Evolutionary conservation across 306 rosid genomes (phyloP), one percentile per base, ranked within the genome.

Genomic region (Dalbergia cultrata): DNA sequence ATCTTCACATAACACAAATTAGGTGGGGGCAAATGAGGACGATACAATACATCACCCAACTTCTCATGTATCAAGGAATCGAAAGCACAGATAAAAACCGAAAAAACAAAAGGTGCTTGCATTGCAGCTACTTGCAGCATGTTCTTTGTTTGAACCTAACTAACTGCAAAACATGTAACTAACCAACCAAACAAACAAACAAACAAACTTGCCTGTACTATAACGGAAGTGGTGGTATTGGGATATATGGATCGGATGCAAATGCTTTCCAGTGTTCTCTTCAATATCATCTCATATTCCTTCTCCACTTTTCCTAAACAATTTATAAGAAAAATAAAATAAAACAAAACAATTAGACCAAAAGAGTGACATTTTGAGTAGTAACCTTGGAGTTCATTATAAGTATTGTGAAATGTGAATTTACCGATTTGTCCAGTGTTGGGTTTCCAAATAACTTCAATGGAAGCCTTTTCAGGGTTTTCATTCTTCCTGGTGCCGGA

Each of bases 371-470:
- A 56, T 39, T 77, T 16, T 19, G 1, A n/a, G n/a, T n/a, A n/a
- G n/a, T n/a, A n/a, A n/a, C n/a, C n/a, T n/a, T n/a, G 21, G 43
- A 59, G 26, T 9, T 18, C 49, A 14, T 3, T n/a, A 22, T 1
- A 3, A 22, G 41, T 4, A 12, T 1, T 68, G 34, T 19, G 21
- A 2, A 3, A 33, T 13, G 53, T 8, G 74, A 60, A 26, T 18
- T 59, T 44, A 92, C 97, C 95, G 80, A 85, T 88, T 17, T 91
- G 95, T 66, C 99, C 99, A 12, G 99, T 91, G 76, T 89, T 93
- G 11, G 97, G 94, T 78, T 95, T 95, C 99, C 97, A 95, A 86
- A 95, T 88, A 83, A 95, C 90, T 82, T 95, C 99, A 88, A 95
- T 76, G 78, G 90, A 95, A 75, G 97, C 95, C 72, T 89, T 95